Evolutionary conservation across 345 rosid species (phyloP), one percentile per base, ranked within the genome.

Genomic region (Bruguiera gymnorhiza): DNA sequence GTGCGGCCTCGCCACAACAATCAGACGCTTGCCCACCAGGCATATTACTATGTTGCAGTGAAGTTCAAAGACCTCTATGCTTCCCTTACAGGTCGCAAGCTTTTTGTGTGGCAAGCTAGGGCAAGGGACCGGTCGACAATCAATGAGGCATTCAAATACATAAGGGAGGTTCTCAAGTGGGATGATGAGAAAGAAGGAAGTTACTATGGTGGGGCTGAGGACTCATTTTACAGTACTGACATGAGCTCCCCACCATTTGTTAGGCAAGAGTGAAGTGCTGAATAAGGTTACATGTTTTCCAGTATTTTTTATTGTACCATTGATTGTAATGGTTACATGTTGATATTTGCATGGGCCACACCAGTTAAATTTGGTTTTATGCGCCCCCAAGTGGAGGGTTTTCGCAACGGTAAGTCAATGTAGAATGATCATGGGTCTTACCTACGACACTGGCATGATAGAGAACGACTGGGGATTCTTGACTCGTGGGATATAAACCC

Each of bases 121-220:
- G 97, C 96, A 5, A 85, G 99, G 78, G 99, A 96, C 46, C 85
- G 94, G 0, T 63, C 68, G 8, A 87, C 88, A 2, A 82, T 92
- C 7, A 87, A 92, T 24, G 98, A 92, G 71, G 96, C 94, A 26
- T 96, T 96, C 64, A 92, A 90, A 85, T 92, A 87, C 68, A 82
- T 85, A 59, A 88, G 98, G 76, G 98, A 96, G 82, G 94, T 96
- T 72, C 86, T 92, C 55, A 96, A 88, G 73, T 96, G 99, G 99
- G 96, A 90, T 10, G 99, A 95, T 59, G 97, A 95, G 84, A 95
- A 86, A 79, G 99, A 86, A 26, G 97, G 83, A 5, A 82, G 70
- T 78, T 96, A 81, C 71, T 90, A 79, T 18, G 89, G 86, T 48
- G 90, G 84, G 31, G 84, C 69, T 43, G 98, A 96, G 81, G 98